Evolutionary conservation across 2,329 filamentous ascomycete species (phyloP).

Genomic region (Trichophyton schoenleinii): DNA sequence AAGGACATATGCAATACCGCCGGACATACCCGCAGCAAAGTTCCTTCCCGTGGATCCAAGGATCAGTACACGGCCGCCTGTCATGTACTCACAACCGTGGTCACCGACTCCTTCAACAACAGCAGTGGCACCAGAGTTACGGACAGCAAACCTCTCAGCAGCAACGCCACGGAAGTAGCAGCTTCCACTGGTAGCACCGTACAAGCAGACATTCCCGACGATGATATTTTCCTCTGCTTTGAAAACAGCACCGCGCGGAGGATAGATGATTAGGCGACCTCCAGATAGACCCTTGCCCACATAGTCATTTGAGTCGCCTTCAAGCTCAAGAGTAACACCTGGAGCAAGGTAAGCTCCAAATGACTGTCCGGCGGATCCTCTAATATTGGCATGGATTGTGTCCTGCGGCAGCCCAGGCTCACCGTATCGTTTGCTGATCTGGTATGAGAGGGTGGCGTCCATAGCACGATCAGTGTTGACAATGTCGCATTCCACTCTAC

Average conservation of each 20-base stretch:
- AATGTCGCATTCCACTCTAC: conserved; percentile 87
- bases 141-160: conserved; percentile 89
- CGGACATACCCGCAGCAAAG: conserved; percentile 97
- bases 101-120: conserved; percentile 94
- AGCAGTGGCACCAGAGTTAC: conserved; percentile 91
- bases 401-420: conserved; percentile 80
- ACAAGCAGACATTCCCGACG: conserved; percentile 87
- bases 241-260: conserved; percentile 77
- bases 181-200: conserved; percentile 79
- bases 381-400: conserved; percentile 91
- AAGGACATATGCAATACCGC: conserved; percentile 88
- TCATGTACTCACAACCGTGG: conserved; percentile 98
- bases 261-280: conserved; percentile 85
- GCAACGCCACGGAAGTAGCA: conserved; percentile 97
- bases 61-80: conserved; percentile 77
- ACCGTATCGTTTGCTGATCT: conserved; percentile 84
- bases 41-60: conserved; percentile 86
- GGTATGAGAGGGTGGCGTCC: conserved; percentile 88
- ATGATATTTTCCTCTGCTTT: conserved; percentile 94
- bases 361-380: conserved; percentile 90
- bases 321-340: conserved; percentile 85
- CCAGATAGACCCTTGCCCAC: conserved; percentile 93
- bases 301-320: conserved; percentile 93
- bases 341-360: conserved; percentile 90
- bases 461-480: conserved; percentile 93